Percentiles rank a stretch among this genome's conserved stretches.
phyloP scores from a whole-genome alignment of 805 yeast species.

The Saccharomyces mikatae region DNA sequence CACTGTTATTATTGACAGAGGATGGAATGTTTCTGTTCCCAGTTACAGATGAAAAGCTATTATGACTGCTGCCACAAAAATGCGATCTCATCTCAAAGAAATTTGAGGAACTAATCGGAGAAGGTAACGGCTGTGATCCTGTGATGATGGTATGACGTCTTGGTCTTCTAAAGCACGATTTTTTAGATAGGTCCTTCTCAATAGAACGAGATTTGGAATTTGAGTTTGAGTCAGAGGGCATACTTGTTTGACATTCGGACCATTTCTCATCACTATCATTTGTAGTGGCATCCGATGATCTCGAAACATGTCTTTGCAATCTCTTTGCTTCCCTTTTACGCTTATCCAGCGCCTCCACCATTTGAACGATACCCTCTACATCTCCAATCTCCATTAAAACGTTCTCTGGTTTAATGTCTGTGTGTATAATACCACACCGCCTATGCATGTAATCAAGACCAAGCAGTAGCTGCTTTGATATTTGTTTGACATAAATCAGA shows the following conservation, averaged over 20 bases:
- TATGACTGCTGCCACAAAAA: conserved; percentile 14
- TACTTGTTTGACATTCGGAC: conserved; percentile 1
- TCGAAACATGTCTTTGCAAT: conserved; percentile 34
- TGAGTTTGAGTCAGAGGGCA: conserved; percentile 1
- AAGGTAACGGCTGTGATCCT: conserved; percentile 89
- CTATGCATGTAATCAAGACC: conserved; percentile 59
- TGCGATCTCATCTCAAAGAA: conserved; percentile 30
- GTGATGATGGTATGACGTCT: conserved; percentile 72
- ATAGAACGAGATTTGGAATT: conserved; percentile 3
- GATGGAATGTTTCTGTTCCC: background rate
- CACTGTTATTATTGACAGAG: background rate
- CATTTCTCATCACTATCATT: background rate
- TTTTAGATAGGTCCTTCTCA: conserved; percentile 2
- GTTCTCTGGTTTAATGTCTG: conserved; percentile 73
- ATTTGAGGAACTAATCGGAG: conserved; percentile 60
- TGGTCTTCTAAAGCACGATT: conserved; percentile 35
- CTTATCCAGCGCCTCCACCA: conserved; percentile 54
- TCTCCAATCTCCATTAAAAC: conserved; percentile 76
- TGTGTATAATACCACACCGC: conserved; percentile 63
- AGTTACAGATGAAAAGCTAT: conserved; percentile 3
- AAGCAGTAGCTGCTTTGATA: conserved; percentile 66
- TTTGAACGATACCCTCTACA: conserved; percentile 64
- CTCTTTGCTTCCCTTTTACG: conserved; percentile 39
- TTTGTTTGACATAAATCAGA: conserved; percentile 63
- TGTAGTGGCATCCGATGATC: conserved; percentile 4